These are phyloP conservation scores for Trichoderma harzianum DNA, from an alignment of 2,329 filamentous ascomycete species.

Conservation along the genomic window DNA sequence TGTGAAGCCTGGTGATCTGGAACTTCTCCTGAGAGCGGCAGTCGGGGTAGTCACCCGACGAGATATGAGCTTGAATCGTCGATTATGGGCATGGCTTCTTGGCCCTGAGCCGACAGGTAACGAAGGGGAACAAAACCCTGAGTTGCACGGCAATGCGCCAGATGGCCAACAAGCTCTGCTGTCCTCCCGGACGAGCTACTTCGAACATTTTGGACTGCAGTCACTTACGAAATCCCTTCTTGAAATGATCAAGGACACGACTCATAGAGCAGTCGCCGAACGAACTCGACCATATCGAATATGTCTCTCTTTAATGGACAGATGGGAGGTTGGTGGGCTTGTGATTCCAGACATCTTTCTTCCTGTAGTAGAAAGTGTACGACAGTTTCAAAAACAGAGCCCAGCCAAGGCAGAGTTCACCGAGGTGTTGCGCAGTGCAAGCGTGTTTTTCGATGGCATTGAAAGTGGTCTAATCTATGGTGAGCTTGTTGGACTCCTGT, in stretches of 20 bases:
- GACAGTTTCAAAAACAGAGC: constrained; percentile 65
- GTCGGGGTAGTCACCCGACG: constrained; percentile 82
- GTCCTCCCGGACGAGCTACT: constrained; percentile 70
- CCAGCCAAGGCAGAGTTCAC: constrained; percentile 67
- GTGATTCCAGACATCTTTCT: constrained; percentile 88
- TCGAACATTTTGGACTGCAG: constrained; percentile 73
- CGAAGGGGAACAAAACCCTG: constrained; percentile 46
- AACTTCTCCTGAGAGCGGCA: constrained; percentile 77
- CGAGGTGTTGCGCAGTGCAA: constrained; percentile 89
- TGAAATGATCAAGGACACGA: constrained; percentile 61
- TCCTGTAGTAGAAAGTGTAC: constrained; percentile 76
- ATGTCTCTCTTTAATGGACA: constrained; percentile 93
- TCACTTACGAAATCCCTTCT: constrained; percentile 72
- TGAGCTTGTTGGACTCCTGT: constrained; percentile 69
- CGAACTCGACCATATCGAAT: constrained; percentile 84
- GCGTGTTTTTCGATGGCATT: constrained; percentile 94
- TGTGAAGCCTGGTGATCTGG: constrained; percentile 71
- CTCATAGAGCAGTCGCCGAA: constrained; percentile 47
- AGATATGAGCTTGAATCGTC: constrained; percentile 94
- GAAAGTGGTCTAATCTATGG: constrained; percentile 92
- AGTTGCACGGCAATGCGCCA: constrained; percentile 43
- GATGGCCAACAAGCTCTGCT: constrained; percentile 45
- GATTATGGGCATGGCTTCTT: constrained; percentile 94
- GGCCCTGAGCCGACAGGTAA: constrained; percentile 63
- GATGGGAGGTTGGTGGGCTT: constrained; percentile 92